These are phyloP conservation scores for Yamadazyma sp. DNA, from an alignment of 805 yeast species.

Conservation along the genomic window DNA sequence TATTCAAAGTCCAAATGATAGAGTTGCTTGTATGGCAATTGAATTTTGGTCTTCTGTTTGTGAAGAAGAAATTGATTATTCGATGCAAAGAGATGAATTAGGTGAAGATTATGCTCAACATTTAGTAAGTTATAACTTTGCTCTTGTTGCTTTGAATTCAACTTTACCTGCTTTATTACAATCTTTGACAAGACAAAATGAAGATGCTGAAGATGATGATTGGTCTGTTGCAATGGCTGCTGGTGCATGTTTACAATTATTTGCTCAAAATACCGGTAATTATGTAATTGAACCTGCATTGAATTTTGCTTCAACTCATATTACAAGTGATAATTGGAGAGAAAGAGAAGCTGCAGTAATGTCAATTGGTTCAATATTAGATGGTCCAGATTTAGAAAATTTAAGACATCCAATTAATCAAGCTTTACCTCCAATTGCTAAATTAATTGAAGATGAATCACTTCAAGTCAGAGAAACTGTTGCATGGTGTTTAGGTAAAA, in stretches of 20 bases:
- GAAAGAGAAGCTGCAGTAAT: constrained; percentile 95
- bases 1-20: constrained; percentile 80
- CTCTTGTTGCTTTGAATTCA: constrained; percentile 76
- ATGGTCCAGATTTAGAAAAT: constrained; percentile 82
- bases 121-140: constrained; percentile 70
- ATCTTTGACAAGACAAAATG: constrained; percentile 83
- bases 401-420: constrained; percentile 67
- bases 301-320: constrained; percentile 75
- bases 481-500: constrained; percentile 97
- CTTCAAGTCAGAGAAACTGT: constrained; percentile 94
- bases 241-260: constrained; percentile 91
- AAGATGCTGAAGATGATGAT: constrained; percentile 91
- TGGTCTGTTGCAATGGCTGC: constrained; percentile 99
- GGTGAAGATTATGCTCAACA: constrained; percentile 28
- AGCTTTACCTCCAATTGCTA: constrained; percentile 78
- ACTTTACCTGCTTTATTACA: constrained; percentile 83
- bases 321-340: constrained; percentile 63
- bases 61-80: constrained; percentile 89
- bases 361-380: constrained; percentile 97
- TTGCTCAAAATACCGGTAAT: constrained; percentile 87
- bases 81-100: constrained; percentile 60
- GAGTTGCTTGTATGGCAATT: constrained; percentile 96
- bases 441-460: constrained; percentile 67
- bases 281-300: constrained; percentile 83
- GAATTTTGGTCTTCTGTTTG: constrained; percentile 99